phyloP scores from a whole-genome alignment of 768 basidiomycete genomes.

The Mycena filopes region DNA sequence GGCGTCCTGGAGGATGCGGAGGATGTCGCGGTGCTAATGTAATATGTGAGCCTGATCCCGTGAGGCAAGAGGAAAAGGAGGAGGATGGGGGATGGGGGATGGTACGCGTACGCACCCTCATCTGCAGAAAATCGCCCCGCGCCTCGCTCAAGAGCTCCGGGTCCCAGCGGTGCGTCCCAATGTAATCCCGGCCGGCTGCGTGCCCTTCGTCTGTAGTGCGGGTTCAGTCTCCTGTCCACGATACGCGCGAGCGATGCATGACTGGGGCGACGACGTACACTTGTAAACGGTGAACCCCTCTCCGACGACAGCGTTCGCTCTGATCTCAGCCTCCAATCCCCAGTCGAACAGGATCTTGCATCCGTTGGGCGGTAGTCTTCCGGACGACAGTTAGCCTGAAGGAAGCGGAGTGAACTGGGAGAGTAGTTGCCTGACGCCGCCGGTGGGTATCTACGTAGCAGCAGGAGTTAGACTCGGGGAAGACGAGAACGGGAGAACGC shows the following conservation, averaged over 20 bases:
- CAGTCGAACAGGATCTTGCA: slow-evolving; percentile 32
- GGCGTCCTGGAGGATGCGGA: slow-evolving; percentile 15
- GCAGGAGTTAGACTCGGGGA: neutral
- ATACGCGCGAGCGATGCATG: neutral
- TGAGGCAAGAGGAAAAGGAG: no score
- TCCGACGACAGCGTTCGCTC: slow-evolving; percentile 15
- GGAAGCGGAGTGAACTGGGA: neutral
- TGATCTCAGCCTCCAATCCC: slow-evolving; percentile 24
- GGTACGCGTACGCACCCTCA: slow-evolving; percentile 24
- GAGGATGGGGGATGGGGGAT: no score
- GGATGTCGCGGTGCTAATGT: slow-evolving; percentile 24
- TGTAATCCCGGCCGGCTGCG: slow-evolving; percentile 12
- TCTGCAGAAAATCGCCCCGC: slow-evolving; percentile 25
- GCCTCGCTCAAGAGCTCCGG: slow-evolving; percentile 25
- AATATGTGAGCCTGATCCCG: neutral
- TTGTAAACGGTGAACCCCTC: slow-evolving; percentile 25
- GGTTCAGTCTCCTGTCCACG: neutral
- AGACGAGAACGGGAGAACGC: neutral
- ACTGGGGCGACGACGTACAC: slow-evolving; percentile 2
- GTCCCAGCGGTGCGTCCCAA: slow-evolving; percentile 20
- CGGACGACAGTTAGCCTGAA: no score
- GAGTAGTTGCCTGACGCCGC: slow-evolving; percentile 12
- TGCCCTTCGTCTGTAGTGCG: neutral
- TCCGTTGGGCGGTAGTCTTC: slow-evolving; percentile 30
- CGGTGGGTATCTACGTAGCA: slow-evolving; percentile 12